phyloP scores from a whole-genome alignment of 495 filamentous ascomycete species.

The Annulohypoxylon maeteangense region DNA sequence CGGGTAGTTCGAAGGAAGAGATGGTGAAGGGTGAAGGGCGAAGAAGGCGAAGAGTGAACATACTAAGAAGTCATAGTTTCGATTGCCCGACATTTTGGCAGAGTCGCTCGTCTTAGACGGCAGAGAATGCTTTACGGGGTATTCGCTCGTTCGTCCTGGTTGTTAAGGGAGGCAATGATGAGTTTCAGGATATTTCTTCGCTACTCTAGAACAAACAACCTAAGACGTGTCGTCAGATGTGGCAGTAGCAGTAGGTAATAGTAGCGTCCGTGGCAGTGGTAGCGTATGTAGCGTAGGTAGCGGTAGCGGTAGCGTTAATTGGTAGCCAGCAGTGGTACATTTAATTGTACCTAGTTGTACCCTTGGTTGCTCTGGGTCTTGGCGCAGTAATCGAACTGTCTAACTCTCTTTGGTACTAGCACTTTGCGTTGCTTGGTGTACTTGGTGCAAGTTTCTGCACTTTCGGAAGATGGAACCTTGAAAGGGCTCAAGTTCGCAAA shows the following conservation, averaged over 20 bases:
- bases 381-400: slow-evolving; percentile 36
- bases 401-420: slow-evolving; percentile 48
- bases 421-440: background rate
- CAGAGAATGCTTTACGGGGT: background rate
- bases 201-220: slow-evolving; percentile 15
- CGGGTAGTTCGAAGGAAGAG: slow-evolving; percentile 13
- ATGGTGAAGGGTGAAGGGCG: background rate
- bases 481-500: slow-evolving; percentile 3
- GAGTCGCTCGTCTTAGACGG: slow-evolving; percentile 44
- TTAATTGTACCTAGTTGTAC: slow-evolving; percentile 25
- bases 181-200: slow-evolving; percentile 14
- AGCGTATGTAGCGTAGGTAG: slow-evolving; percentile 15
- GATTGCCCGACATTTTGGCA: slow-evolving; percentile 86
- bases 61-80: slow-evolving; percentile 99
- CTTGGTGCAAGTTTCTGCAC: background rate
- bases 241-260: slow-evolving; percentile 1
- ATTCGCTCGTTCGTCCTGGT: slow-evolving; percentile 25
- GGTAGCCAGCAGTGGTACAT: slow-evolving; percentile 11
- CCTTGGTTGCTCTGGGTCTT: slow-evolving; percentile 22
- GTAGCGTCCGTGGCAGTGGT: slow-evolving; percentile 17
- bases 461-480: slow-evolving; percentile 22
- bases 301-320: slow-evolving; percentile 16
- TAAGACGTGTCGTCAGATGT: slow-evolving; percentile 42
- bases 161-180: slow-evolving; percentile 9
- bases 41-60: slow-evolving; percentile 43